Evolutionary conservation across 352 stramenopile genomes (phyloP).

Genomic region (Pythium grandisporangium): DNA sequence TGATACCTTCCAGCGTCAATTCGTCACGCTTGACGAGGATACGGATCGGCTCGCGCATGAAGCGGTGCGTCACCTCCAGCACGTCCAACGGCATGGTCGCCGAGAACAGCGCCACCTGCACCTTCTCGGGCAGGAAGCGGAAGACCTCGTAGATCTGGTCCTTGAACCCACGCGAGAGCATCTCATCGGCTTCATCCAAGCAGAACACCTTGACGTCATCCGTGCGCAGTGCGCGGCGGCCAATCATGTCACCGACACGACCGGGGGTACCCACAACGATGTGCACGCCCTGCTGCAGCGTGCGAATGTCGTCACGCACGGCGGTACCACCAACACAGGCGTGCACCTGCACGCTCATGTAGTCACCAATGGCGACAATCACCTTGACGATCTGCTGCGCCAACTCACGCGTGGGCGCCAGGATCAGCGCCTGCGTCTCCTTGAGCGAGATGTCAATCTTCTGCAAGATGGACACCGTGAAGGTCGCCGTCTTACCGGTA

Average conservation of each 20-base stretch:
- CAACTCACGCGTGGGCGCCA: slow-evolving; percentile 98
- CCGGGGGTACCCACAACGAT: slow-evolving; percentile 98
- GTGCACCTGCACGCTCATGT: slow-evolving; percentile 97
- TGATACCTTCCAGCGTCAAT: slow-evolving; percentile 96
- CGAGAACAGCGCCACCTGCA: slow-evolving; percentile 98
- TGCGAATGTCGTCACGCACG: slow-evolving; percentile 98
- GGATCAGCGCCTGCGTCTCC: slow-evolving; percentile 97
- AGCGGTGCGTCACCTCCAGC: slow-evolving; percentile 96
- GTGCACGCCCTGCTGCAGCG: slow-evolving; percentile 96
- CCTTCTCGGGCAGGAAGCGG: slow-evolving; percentile 96
- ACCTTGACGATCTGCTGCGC: slow-evolving; percentile 99
- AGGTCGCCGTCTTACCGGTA: slow-evolving; percentile 99
- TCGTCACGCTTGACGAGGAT: slow-evolving; percentile 99
- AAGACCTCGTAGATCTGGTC: slow-evolving; percentile 99
- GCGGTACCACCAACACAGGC: slow-evolving; percentile 98
- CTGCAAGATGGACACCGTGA: slow-evolving; percentile 98
- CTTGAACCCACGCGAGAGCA: slow-evolving; percentile 99
- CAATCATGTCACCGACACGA: slow-evolving; percentile 99
- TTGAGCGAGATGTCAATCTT: slow-evolving; percentile 94
- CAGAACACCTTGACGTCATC: slow-evolving; percentile 97
- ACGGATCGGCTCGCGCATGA: slow-evolving; percentile 98
- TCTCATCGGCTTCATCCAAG: slow-evolving; percentile 99
- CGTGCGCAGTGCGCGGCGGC: slow-evolving; percentile 92
- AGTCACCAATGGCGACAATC: slow-evolving; percentile 89
- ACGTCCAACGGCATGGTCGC: slow-evolving; percentile 99